Percentiles rank a stretch among this genome's conserved stretches.
Evolutionary conservation across 495 filamentous ascomycete genomes (phyloP).

Genomic region (Talaromyces stipitatus): DNA sequence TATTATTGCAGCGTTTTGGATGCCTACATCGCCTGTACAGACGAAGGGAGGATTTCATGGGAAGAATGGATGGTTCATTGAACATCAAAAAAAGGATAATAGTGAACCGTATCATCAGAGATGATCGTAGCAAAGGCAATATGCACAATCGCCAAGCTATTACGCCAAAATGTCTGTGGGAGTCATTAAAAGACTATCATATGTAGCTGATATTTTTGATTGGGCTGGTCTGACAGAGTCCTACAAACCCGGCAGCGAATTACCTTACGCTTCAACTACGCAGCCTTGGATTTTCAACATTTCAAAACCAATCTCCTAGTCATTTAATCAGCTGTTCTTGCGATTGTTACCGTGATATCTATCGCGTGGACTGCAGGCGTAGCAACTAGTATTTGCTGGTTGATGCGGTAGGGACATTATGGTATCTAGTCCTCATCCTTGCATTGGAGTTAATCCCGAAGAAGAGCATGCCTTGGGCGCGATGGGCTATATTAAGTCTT

Average conservation of each 20-base stretch:
- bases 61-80: slow-evolving; percentile 65
- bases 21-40: slow-evolving; percentile 66
- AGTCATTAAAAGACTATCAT: slow-evolving; percentile 56
- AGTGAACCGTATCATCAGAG: slow-evolving; percentile 63
- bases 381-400: slow-evolving; percentile 46
- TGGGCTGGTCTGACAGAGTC: slow-evolving; percentile 50
- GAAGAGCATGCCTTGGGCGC: slow-evolving; percentile 38
- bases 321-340: slow-evolving; percentile 51
- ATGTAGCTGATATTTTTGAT: slow-evolving; percentile 64
- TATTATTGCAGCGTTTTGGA: slow-evolving; percentile 53
- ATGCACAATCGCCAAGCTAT: slow-evolving; percentile 58
- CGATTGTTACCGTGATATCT: slow-evolving; percentile 33
- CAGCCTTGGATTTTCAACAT: slow-evolving; percentile 54
- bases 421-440: slow-evolving; percentile 47
- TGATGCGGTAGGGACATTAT: slow-evolving; percentile 41
- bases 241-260: slow-evolving; percentile 37
- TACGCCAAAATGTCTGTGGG: slow-evolving; percentile 47
- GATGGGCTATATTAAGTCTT: slow-evolving; percentile 43
- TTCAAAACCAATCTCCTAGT: slow-evolving; percentile 61
- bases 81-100: slow-evolving; percentile 58
- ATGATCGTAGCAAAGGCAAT: slow-evolving; percentile 59
- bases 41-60: slow-evolving; percentile 61
- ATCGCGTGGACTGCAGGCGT: slow-evolving; percentile 45
- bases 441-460: slow-evolving; percentile 35
- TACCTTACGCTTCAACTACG: slow-evolving; percentile 59